These are phyloP conservation scores for Simplicillium sp. DNA, from an alignment of 2,329 filamentous ascomycete genomes.

Conservation along the genomic window DNA sequence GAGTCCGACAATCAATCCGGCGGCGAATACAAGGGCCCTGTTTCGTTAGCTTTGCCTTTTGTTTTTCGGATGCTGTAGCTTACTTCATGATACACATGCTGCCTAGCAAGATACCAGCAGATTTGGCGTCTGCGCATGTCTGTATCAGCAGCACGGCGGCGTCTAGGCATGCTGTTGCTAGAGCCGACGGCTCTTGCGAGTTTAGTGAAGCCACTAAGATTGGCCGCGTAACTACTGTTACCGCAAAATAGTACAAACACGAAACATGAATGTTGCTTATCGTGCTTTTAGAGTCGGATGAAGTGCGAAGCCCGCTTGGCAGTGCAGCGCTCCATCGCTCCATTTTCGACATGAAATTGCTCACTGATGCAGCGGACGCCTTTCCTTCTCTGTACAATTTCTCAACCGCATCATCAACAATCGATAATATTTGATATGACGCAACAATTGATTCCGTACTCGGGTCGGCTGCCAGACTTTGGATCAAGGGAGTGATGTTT, in stretches of 20 bases:
- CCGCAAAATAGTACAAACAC: conserved; percentile 49
- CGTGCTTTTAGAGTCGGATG: conserved; percentile 20
- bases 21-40: conserved; percentile 45
- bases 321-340: conserved; percentile 35
- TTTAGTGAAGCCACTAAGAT: conserved; percentile 42
- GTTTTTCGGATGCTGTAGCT: conserved; percentile 11
- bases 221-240: conserved; percentile 46
- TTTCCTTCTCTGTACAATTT: conserved; percentile 29
- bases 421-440: conserved; percentile 29
- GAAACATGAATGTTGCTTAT: conserved; percentile 44
- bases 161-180: conserved; percentile 45
- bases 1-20: conserved; percentile 47
- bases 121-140: conserved; percentile 38
- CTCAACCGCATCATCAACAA: conserved; percentile 32
- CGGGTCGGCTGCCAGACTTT: conserved; percentile 5
- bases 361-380: conserved; percentile 20
- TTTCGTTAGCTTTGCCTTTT: neutral
- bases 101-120: conserved; percentile 31
- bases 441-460: conserved; percentile 13
- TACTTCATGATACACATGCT: conserved; percentile 54
- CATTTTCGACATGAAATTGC: conserved; percentile 29
- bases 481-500: conserved; percentile 13
- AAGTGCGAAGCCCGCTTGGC: conserved; percentile 21
- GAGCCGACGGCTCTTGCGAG: conserved; percentile 20
- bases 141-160: conserved; percentile 46